Conservation (phyloP, 345 rosid genomes). For the Populus nigra region DNA sequence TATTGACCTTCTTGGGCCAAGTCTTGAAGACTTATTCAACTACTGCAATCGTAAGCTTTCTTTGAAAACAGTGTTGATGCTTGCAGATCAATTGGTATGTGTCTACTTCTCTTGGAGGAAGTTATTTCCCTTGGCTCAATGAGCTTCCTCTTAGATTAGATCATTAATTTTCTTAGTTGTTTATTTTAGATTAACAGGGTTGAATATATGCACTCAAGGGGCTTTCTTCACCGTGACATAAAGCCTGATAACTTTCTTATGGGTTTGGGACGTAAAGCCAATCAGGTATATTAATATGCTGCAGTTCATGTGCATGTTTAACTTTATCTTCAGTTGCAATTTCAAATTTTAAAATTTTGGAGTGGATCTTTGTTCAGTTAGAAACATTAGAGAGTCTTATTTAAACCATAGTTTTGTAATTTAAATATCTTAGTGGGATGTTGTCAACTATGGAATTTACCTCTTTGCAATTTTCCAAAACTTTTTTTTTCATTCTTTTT, state of each 20-base stretch:
- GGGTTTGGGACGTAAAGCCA: constrained; percentile 32
- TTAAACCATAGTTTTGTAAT: no score
- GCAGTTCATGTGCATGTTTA: no score
- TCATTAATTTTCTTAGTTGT: background rate
- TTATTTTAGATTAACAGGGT: constrained; percentile 22
- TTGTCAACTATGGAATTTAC: background rate
- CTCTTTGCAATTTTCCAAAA: background rate
- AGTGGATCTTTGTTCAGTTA: no score
- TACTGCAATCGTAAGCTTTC: constrained; percentile 25
- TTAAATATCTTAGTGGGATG: no score
- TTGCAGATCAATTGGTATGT: constrained; percentile 28
- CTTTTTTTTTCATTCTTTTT: background rate
- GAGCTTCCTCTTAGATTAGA: background rate
- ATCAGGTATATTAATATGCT: constrained; percentile 10
- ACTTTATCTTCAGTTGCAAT: no score
- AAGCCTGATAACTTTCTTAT: constrained; percentile 30
- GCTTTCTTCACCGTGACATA: constrained; percentile 32
- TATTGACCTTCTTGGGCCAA: constrained; percentile 29
- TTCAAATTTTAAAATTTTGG: no score
- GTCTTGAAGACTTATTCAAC: constrained; percentile 32
- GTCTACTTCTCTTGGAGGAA: background rate
- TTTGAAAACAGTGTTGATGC: constrained; percentile 28
- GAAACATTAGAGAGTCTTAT: no score
- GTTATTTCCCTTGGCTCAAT: constrained; percentile 3
- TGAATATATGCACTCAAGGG: constrained; percentile 30